Evolutionary conservation across 345 rosid genomes (phyloP), one percentile per base, ranked within the genome.

Genomic region (Eutrema japonicum): DNA sequence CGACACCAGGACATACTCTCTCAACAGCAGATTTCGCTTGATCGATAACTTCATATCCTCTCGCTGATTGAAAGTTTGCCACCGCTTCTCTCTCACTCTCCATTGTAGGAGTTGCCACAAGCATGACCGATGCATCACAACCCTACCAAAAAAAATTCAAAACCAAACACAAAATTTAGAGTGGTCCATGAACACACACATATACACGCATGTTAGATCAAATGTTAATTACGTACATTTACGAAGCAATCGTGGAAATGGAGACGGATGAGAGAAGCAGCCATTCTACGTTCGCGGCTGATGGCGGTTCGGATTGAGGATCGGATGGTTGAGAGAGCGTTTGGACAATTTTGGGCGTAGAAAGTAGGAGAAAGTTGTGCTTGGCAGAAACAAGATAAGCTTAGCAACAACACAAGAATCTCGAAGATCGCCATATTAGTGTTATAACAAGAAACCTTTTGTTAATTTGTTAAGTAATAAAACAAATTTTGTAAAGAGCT

Each of bases 161-260:
- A 66, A 29, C 22, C 33, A 54, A 52, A 53, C n/a, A 75, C 16
- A 69, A 52, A 37, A 2, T 53, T 68, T 43, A 75, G 45, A 49
- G 54, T 3, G 63, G 72, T 6, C 46, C 76, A 42, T 30, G 14
- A 50, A 43, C 53, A 58, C 45, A 46, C 4, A 8, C 5, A 9
- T 1, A 12, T 12, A 50, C 3, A 43, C 2, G 49, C 33, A 51
- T 40, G 26, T 41, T 36, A 12, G 13, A 48, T 36, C 66, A 57
- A 1, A 36, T 41, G 18, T 38, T 30, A 7, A 4, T 3, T 12
- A 38, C 63, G 10, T 77, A 77, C 80, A 36, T 66, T 73, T 64
- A 86, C 89, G 4, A 87, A 87, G 47, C 87, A 87, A 18, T 87
- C 87, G 7, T 82, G 91, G 77, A 87, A 87, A 50, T 85, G 89